These are phyloP conservation scores for Irpex rosettiformis DNA, from an alignment of 1,284 basidiomycete genomes.

Conservation along the genomic window DNA sequence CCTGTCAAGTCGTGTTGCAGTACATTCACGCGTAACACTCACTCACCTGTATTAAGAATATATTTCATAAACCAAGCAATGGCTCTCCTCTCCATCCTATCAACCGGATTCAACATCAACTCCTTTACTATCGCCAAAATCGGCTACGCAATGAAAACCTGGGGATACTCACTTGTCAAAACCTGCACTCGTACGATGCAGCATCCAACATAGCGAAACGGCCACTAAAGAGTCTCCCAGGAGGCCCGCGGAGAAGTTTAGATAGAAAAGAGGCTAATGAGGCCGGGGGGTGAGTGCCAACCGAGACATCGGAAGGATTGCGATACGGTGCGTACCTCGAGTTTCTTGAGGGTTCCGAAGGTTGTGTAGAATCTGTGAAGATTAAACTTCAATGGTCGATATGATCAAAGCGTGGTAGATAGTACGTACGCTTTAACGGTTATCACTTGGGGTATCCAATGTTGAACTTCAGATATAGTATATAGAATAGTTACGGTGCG, in stretches of 20 bases:
- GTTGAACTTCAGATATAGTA: neutral
- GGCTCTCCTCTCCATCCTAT: slow-evolving; percentile 35
- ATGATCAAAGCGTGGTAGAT: neutral
- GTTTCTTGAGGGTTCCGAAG: slow-evolving; percentile 17
- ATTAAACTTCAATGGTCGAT: neutral
- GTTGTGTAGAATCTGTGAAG: slow-evolving; percentile 15
- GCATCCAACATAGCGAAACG: slow-evolving; percentile 30
- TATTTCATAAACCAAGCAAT: slow-evolving; percentile 34
- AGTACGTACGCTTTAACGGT: slow-evolving; percentile 18
- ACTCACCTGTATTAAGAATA: slow-evolving; percentile 34
- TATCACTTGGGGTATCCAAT: slow-evolving; percentile 11
- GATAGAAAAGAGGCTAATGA: slow-evolving; percentile 22
- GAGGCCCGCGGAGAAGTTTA: slow-evolving; percentile 25
- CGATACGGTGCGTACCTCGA: slow-evolving; percentile 15
- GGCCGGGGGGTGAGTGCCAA: neutral
- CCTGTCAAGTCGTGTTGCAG: neutral
- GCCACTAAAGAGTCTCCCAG: slow-evolving; percentile 33
- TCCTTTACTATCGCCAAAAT: neutral
- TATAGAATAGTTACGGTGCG: neutral
- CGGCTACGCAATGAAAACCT: neutral
- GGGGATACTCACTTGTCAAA: slow-evolving; percentile 28
- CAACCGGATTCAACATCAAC: neutral
- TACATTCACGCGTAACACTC: slow-evolving; percentile 1
- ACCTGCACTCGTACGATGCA: slow-evolving; percentile 32
- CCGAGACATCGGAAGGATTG: neutral